Evolutionary conservation across 768 basidiomycete genomes (phyloP), one percentile per base, ranked within the genome.

Genomic region (Hydnomerulius pinastri): DNA sequence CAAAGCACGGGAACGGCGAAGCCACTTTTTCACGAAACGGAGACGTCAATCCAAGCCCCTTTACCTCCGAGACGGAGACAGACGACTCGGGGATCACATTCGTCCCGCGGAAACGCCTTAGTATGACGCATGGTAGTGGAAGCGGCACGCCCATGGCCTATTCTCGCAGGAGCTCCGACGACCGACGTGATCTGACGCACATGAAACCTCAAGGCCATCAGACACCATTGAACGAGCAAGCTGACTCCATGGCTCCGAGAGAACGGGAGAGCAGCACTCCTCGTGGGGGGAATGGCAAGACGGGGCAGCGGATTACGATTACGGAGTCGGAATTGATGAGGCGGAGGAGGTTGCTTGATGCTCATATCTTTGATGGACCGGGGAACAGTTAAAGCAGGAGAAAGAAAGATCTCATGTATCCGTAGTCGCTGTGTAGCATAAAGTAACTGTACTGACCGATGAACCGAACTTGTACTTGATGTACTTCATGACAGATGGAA

Each of bases 321-420:
- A 78, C 80, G n/a, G 89, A 92, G 68, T 78, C 74, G 17, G 90
- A 90, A 67, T 66, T 92, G 65, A 86, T 94, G 77, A 72, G 85
- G 59, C 77, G 92, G 58, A 79, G 88, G 45, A 80, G 92, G 60
- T 65, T 94, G 64, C 73, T 94, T 46, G 87, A 89, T 57, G 77
- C 85, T 44, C 86, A 88, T 62, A 83, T 87, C 43, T 84, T 73
- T 77, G 67, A 67, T 15, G 57, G 57, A 36, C 55, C 44, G 20
- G 38, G 36, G 23, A 33, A 30, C 15, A 15, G 23, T 23, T 41
- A 17, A 41, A 8, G 38, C 13, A 27, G 42, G 21, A 4, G 9
- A 12, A 32, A 32, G 18, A n/a, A 33, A 17, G n/a, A 41, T 6
- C 29, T 4, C 18, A 21, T 44, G 43, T 18, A 35, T 17, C 6